Conservation (phyloP, 2,329 filamentous ascomycete species). For the Aspergillus pseudoglaucus region DNA sequence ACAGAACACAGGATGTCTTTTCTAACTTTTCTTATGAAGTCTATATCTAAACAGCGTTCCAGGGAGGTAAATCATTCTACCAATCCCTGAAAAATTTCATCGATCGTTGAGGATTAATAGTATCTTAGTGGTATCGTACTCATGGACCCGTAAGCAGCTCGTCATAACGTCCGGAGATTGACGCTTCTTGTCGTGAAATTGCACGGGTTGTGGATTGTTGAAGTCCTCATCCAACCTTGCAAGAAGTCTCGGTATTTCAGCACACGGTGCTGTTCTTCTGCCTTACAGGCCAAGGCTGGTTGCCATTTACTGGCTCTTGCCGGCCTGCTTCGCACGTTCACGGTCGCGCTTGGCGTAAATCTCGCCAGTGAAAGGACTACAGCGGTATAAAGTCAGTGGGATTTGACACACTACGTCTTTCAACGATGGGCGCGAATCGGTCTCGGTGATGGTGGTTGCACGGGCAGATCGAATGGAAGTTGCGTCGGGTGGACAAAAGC, state of each 20-base stretch:
- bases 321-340: slow-evolving; percentile 33
- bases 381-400: slow-evolving; percentile 10
- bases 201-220: slow-evolving; percentile 4
- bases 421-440: not conserved
- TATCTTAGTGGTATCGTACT: not conserved
- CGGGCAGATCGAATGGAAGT: not conserved
- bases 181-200: not conserved
- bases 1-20: not conserved
- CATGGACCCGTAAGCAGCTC: slow-evolving; percentile 1
- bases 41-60: not conserved
- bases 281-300: not conserved
- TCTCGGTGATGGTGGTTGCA: not conserved
- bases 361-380: slow-evolving; percentile 73
- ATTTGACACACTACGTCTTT: not conserved
- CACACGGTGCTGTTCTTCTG: not conserved
- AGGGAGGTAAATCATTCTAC: not conserved
- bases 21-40: not conserved
- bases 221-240: slow-evolving; percentile 4
- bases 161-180: not conserved
- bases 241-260: not conserved
- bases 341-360: slow-evolving; percentile 74
- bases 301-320: slow-evolving; percentile 30
- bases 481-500: slow-evolving; percentile 1
- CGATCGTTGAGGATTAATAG: slow-evolving; percentile 19
- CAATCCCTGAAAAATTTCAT: not conserved